Evolutionary conservation across 352 stramenopile genomes (phyloP).

Genomic region (Hyaloperonospora brassicae): DNA sequence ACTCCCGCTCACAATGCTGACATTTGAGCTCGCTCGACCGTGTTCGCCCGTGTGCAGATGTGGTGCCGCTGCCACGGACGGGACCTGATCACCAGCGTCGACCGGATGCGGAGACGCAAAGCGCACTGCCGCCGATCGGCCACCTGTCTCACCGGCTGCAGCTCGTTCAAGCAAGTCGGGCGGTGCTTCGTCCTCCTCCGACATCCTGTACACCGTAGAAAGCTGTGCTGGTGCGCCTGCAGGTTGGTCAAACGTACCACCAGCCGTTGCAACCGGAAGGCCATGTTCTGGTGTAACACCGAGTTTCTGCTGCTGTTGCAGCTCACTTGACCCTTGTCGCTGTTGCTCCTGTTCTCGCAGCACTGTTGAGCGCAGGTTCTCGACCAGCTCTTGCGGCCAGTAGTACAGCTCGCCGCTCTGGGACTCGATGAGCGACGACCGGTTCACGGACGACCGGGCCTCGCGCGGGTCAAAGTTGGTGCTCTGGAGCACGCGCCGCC

Average conservation of each 20-base stretch:
- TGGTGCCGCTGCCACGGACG: constrained; percentile 11
- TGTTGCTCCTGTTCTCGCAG: constrained; percentile 22
- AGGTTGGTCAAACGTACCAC: too few relatives aligned
- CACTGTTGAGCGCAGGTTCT: constrained; percentile 27
- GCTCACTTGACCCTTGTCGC: constrained; percentile 18
- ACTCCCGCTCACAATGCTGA: constrained; percentile 19
- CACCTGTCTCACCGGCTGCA: constrained; percentile 1
- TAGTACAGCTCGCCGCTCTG: constrained; percentile 34
- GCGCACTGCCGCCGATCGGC: constrained; percentile 9
- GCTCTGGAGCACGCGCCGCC: constrained; percentile 29
- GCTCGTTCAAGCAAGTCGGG: constrained; percentile 15
- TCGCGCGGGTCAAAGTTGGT: constrained; percentile 19
- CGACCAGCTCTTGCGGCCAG: constrained; percentile 32
- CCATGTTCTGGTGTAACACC: constrained; percentile 15
- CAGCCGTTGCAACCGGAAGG: not conserved
- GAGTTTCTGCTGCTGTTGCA: constrained; percentile 20
- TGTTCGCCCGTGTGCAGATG: constrained; percentile 7
- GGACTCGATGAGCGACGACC: constrained; percentile 17
- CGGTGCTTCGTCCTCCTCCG: constrained; percentile 4
- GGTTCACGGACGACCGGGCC: constrained; percentile 11
- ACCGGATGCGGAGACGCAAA: constrained; percentile 11
- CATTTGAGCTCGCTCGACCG: constrained; percentile 14
- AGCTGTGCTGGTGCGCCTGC: not conserved
- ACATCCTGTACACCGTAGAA: constrained; percentile 4
- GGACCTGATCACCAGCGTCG: constrained; percentile 14